phyloP scores from a whole-genome alignment of 345 rosid species.

The Hypericum androsaemum region DNA sequence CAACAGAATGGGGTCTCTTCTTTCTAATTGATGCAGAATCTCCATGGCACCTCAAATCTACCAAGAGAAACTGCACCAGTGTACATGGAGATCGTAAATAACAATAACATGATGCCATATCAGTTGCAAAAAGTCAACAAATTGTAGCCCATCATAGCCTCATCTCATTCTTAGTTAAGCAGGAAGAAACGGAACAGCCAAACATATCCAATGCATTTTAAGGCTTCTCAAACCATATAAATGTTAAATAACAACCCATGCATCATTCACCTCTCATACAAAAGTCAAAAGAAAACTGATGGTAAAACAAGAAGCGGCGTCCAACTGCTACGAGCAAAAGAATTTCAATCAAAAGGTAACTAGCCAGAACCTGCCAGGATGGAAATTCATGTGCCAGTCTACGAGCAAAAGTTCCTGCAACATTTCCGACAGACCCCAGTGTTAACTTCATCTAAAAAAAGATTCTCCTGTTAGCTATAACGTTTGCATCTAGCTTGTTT shows the following conservation, averaged over 20 bases:
- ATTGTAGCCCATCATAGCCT: too few species aligned
- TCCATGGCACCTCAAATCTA: conserved; percentile 94
- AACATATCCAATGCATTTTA: too few species aligned
- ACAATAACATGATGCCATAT: neutral
- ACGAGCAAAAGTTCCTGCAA: conserved; percentile 73
- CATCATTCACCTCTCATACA: neutral
- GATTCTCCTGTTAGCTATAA: neutral
- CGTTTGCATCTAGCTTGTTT: neutral
- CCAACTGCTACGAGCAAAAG: neutral
- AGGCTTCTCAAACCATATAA: too few species aligned
- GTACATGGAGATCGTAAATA: neutral
- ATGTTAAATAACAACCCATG: too few species aligned
- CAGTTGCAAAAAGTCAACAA: too few species aligned
- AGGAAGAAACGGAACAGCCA: too few species aligned
- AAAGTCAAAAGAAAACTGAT: neutral
- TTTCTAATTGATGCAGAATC: conserved; percentile 70
- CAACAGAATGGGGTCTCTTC: conserved; percentile 67
- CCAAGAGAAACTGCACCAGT: conserved; percentile 62
- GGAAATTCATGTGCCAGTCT: conserved; percentile 81
- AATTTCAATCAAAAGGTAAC: conserved; percentile 1
- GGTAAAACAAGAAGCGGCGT: neutral
- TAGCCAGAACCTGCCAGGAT: conserved; percentile 66
- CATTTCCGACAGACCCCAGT: neutral
- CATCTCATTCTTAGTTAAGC: too few species aligned
- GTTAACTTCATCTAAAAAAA: neutral